phyloP scores from a whole-genome alignment of 2,329 filamentous ascomycete genomes.

The Tricladium varicosporioides region DNA sequence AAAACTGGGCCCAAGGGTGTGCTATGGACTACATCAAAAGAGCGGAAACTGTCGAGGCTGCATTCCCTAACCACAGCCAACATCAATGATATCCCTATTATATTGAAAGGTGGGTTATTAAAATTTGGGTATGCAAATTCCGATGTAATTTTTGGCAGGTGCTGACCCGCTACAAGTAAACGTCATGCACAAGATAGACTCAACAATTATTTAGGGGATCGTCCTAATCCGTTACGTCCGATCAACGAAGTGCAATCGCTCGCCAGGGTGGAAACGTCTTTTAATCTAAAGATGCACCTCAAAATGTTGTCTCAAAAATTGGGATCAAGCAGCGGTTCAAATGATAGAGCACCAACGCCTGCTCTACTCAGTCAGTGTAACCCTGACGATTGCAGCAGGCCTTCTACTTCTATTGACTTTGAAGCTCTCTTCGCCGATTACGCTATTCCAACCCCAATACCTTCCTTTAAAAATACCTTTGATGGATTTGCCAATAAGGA shows the following conservation, averaged over 20 bases:
- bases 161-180: neutral
- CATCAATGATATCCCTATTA: constrained; percentile 5
- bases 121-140: constrained; percentile 1
- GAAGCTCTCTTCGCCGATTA: too few relatives aligned
- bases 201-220: neutral
- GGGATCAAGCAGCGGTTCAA: too few relatives aligned
- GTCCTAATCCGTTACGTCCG: constrained; percentile 2
- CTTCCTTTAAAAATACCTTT: too few relatives aligned
- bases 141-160: too few relatives aligned
- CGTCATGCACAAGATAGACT: constrained; percentile 8
- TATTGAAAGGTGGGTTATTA: constrained; percentile 3
- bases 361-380: too few relatives aligned
- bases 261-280: neutral
- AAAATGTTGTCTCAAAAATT: neutral
- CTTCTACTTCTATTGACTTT: too few relatives aligned
- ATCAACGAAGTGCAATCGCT: neutral
- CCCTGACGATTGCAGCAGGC: too few relatives aligned
- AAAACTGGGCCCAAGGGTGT: neutral
- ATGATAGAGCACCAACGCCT: too few relatives aligned
- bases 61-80: neutral
- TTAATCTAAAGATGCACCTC: neutral
- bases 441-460: too few relatives aligned
- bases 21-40: constrained; percentile 2
- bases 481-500: too few relatives aligned
- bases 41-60: constrained; percentile 1